Percentiles rank a stretch among this genome's conserved stretches.
Evolutionary conservation across 2,329 filamentous ascomycete species (phyloP).

Genomic region (Colletotrichum eremochloae): DNA sequence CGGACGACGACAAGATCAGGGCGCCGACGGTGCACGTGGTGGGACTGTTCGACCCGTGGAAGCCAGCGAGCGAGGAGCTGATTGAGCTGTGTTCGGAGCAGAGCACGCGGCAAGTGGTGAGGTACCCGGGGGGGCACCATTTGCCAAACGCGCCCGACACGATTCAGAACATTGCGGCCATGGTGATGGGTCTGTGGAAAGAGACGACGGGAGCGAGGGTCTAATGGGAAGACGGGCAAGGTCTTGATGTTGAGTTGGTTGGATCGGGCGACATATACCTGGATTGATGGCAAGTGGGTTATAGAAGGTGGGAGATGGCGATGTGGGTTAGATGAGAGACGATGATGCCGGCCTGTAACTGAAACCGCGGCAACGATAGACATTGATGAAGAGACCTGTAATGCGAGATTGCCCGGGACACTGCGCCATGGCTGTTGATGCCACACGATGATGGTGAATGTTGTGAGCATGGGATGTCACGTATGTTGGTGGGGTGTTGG

Average conservation of each 20-base stretch:
- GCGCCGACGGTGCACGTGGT: slow-evolving; percentile 33
- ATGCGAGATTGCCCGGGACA: background rate
- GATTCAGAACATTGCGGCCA: slow-evolving; percentile 23
- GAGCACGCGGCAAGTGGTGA: slow-evolving; percentile 26
- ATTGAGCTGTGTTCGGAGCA: slow-evolving; percentile 20
- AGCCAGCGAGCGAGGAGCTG: slow-evolving; percentile 29
- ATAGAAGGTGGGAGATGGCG: background rate
- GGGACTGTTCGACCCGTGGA: slow-evolving; percentile 31
- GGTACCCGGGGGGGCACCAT: slow-evolving; percentile 32
- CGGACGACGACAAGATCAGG: slow-evolving; percentile 21
- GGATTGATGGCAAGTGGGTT: background rate
- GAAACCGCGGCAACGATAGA: background rate
- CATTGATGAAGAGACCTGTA: background rate
- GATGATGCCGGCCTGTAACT: background rate
- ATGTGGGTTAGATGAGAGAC: background rate
- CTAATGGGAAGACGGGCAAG: background rate
- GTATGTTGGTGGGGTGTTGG: too few relatives aligned
- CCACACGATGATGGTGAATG: too few relatives aligned
- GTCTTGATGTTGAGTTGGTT: background rate
- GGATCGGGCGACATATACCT: too few relatives aligned
- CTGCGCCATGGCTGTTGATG: too few relatives aligned
- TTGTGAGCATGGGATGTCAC: too few relatives aligned
- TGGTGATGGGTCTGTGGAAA: slow-evolving; percentile 28
- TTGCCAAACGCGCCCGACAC: slow-evolving; percentile 31
- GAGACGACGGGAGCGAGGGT: slow-evolving; percentile 15